phyloP scores from a whole-genome alignment of 1,284 basidiomycete genomes.

The Leucoagaricus sp. region DNA sequence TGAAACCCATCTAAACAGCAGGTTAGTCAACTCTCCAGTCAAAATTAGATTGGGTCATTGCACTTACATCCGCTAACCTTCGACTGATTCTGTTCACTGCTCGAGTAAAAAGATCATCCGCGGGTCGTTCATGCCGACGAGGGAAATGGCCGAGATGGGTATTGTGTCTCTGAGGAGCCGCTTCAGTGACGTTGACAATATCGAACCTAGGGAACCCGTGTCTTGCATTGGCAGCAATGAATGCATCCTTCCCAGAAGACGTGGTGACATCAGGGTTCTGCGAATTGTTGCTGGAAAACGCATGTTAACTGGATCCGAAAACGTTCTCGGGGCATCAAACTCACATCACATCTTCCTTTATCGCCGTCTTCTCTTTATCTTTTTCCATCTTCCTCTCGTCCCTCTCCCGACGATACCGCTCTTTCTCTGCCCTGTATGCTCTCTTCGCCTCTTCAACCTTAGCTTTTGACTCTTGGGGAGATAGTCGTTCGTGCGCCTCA shows the following conservation, averaged over 20 bases:
- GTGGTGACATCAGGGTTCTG: conserved; percentile 8
- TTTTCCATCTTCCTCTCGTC: conserved; percentile 50
- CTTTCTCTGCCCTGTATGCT: conserved; percentile 68
- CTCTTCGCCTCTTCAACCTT: conserved; percentile 68
- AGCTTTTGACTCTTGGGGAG: conserved; percentile 50
- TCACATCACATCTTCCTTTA: conserved; percentile 6
- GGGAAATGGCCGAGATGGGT: conserved; percentile 38
- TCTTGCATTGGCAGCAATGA: conserved; percentile 60
- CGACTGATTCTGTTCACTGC: conserved; percentile 45
- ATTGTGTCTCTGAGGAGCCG: conserved; percentile 26
- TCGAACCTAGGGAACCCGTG: conserved; percentile 61
- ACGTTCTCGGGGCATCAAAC: not conserved
- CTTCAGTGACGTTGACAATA: conserved; percentile 49
- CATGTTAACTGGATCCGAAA: not conserved
- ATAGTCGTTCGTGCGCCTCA: conserved; percentile 22
- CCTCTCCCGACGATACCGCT: conserved; percentile 59
- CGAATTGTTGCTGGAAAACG: not conserved
- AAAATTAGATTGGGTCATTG: not conserved
- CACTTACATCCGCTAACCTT: conserved; percentile 51
- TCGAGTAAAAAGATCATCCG: conserved; percentile 37
- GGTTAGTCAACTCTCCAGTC: conserved; percentile 10
- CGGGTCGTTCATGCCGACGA: conserved; percentile 25
- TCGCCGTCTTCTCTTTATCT: conserved; percentile 25
- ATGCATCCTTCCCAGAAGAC: conserved; percentile 25
- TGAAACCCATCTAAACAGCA: conserved; percentile 68